phyloP scores from a whole-genome alignment of 2,329 filamentous ascomycete genomes.

The Sarocladium strictum region DNA sequence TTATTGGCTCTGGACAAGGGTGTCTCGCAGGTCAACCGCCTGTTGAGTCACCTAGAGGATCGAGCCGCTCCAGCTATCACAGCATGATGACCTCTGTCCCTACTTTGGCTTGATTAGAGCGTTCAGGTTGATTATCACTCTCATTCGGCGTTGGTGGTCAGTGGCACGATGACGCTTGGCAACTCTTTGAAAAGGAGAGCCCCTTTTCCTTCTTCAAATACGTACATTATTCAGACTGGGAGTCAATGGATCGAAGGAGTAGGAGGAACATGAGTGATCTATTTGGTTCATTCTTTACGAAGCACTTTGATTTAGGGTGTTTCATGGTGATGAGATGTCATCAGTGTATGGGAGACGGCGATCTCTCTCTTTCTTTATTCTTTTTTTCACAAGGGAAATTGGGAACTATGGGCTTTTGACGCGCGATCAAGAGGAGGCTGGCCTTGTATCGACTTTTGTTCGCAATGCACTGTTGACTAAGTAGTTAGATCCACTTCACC shows the following conservation, averaged over 20 bases:
- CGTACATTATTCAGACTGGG: neutral
- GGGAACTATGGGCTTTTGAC: neutral
- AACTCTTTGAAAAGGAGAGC: no score
- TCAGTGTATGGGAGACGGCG: neutral
- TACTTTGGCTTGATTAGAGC: no score
- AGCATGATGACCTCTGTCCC: neutral
- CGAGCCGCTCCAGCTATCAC: neutral
- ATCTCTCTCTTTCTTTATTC: neutral
- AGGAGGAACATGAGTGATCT: neutral
- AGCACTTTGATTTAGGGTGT: neutral
- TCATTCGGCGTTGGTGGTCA: neutral
- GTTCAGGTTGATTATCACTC: neutral
- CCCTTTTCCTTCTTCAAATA: no score
- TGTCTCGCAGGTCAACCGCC: neutral
- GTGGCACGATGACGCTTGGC: no score
- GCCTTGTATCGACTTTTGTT: neutral
- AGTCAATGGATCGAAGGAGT: neutral
- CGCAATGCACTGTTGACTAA: neutral
- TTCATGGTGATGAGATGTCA: neutral
- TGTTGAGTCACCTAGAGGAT: slow-evolving; percentile 3
- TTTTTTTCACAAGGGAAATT: neutral
- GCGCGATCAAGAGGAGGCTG: neutral
- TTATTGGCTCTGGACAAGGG: neutral
- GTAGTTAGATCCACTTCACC: slow-evolving; percentile 7
- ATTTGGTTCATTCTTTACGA: neutral